phyloP scores from a whole-genome alignment of 306 rosid genomes.

The Inga laurina region DNA sequence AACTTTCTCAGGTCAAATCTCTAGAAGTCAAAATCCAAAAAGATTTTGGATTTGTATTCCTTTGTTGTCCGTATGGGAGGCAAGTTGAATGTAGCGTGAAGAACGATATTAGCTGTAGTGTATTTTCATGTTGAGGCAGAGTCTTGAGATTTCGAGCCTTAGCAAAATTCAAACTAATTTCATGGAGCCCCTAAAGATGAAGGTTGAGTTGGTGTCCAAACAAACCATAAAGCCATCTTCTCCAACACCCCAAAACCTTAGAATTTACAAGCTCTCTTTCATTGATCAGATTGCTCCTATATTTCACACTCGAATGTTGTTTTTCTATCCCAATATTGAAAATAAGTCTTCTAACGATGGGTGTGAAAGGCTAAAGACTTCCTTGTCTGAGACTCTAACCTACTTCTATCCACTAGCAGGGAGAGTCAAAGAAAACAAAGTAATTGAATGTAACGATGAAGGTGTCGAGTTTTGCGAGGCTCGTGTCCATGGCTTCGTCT shows the following conservation, averaged over 20 bases:
- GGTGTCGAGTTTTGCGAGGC: conserved; percentile 43
- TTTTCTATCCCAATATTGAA: conserved; percentile 14
- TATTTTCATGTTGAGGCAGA: background rate
- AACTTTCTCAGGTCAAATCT: too few species aligned
- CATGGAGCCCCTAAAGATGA: background rate
- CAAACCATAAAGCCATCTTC: background rate
- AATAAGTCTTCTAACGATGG: background rate
- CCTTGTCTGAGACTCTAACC: conserved; percentile 34
- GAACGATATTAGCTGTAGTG: too few species aligned
- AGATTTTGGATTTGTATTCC: too few species aligned
- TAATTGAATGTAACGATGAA: conserved; percentile 36
- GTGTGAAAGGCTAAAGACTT: conserved; percentile 16
- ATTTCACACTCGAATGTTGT: background rate
- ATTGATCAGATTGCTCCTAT: background rate
- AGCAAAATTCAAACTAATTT: background rate
- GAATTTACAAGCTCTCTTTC: conserved; percentile 5
- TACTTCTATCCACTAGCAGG: conserved; percentile 52
- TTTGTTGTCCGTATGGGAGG: too few species aligned
- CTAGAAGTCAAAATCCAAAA: too few species aligned
- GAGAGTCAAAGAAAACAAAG: conserved; percentile 22
- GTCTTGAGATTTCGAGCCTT: background rate
- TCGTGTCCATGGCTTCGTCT: conserved; percentile 5
- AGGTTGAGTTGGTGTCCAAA: background rate
- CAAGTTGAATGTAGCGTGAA: too few species aligned
- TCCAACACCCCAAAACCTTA: background rate